Conservation (phyloP, 2,329 filamentous ascomycete genomes). For the Lithohypha guttulata region DNA sequence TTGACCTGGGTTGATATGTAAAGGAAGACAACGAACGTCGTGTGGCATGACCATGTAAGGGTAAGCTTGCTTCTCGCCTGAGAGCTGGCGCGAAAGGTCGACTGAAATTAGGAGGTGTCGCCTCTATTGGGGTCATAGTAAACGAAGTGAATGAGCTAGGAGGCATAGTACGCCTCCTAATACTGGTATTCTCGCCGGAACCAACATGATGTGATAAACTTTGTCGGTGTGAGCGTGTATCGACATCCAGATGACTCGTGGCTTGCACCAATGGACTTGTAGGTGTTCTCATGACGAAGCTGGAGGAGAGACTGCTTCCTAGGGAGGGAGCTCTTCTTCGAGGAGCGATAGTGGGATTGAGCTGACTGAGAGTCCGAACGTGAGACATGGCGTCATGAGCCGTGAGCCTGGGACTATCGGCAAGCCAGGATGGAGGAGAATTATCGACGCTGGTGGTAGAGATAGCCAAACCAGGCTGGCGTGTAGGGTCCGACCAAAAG, state of each 20-base stretch:
- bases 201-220: conserved; percentile 35
- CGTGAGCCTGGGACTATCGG: not conserved
- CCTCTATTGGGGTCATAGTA: conserved; percentile 31
- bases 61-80: conserved; percentile 50
- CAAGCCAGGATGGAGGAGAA: conserved; percentile 1
- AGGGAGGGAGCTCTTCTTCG: conserved; percentile 44
- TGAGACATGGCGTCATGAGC: not conserved
- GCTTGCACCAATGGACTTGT: conserved; percentile 89
- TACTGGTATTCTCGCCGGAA: conserved; percentile 27
- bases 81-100: conserved; percentile 32
- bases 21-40: conserved; percentile 61
- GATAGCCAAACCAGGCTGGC: conserved; percentile 5
- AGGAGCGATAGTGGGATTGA: not conserved
- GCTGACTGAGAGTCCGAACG: not conserved
- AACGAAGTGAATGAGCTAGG: conserved; percentile 47
- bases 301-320: conserved; percentile 63
- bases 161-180: conserved; percentile 64
- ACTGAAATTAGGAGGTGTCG: conserved; percentile 28
- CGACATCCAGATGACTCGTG: conserved; percentile 69
- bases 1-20: conserved; percentile 35
- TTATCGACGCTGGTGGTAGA: conserved; percentile 6
- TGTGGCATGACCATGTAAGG: conserved; percentile 70
- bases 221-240: conserved; percentile 47
- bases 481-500: conserved; percentile 3
- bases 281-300: conserved; percentile 74